Evolutionary conservation across 805 yeast genomes (phyloP).

Genomic region (Priceomyces castillae): DNA sequence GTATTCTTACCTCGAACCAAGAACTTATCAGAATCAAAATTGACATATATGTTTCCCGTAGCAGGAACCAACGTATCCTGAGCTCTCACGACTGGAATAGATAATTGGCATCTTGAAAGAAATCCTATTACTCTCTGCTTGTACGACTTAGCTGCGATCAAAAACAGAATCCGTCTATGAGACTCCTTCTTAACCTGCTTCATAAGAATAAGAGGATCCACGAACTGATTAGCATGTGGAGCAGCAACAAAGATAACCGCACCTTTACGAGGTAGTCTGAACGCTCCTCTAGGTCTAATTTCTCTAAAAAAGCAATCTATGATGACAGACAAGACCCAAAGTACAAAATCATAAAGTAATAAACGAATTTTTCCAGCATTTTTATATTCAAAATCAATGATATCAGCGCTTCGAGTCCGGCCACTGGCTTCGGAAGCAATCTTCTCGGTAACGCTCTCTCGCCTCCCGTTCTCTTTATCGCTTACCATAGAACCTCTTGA

Average conservation of each 20-base stretch:
- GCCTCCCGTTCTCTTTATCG: background rate
- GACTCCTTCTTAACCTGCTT: conserved; percentile 70
- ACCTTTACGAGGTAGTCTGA: conserved; percentile 63
- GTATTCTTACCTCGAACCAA: conserved; percentile 66
- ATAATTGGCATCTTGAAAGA: conserved; percentile 68
- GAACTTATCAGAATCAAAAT: conserved; percentile 50
- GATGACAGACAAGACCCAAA: conserved; percentile 36
- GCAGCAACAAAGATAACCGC: conserved; percentile 93
- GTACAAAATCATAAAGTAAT: conserved; percentile 32
- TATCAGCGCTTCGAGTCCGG: too few species aligned
- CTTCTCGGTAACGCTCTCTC: too few species aligned
- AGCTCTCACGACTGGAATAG: conserved; percentile 91
- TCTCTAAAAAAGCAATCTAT: conserved; percentile 80
- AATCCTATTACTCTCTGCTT: conserved; percentile 66
- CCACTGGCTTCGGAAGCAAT: too few species aligned
- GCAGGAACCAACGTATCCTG: conserved; percentile 77
- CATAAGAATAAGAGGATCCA: conserved; percentile 77
- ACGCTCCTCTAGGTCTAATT: conserved; percentile 85
- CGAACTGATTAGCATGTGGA: conserved; percentile 96
- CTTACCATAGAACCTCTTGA: background rate
- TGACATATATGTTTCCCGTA: conserved; percentile 62
- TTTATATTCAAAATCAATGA: background rate
- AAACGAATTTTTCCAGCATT: conserved; percentile 24
- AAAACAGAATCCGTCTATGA: conserved; percentile 68
- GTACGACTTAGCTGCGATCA: conserved; percentile 82